phyloP scores from a whole-genome alignment of 2,329 filamentous ascomycete species.

The Phialophora expanda region DNA sequence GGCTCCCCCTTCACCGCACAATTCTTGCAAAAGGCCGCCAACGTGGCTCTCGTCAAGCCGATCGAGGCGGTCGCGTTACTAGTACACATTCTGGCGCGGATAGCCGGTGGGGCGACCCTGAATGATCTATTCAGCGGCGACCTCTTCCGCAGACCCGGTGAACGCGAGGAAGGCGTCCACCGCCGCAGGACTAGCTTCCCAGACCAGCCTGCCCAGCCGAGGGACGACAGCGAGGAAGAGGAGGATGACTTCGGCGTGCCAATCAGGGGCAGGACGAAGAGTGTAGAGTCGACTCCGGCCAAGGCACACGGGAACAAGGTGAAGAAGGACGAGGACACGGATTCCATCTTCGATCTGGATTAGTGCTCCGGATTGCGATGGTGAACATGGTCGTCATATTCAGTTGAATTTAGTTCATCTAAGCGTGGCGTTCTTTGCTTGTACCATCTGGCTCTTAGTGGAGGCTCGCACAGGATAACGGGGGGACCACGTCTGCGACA shows the following conservation, averaged over 20 bases:
- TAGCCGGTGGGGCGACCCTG: conserved; percentile 59
- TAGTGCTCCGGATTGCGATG: conserved; percentile 19
- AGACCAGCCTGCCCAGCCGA: conserved; percentile 30
- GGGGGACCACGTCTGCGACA: neutral
- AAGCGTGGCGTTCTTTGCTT: conserved; percentile 5
- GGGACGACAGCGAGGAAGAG: conserved; percentile 38
- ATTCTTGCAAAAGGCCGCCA: conserved; percentile 76
- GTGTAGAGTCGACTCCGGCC: conserved; percentile 1
- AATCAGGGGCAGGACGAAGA: conserved; percentile 36
- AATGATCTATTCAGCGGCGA: conserved; percentile 40
- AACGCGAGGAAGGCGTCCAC: conserved; percentile 27
- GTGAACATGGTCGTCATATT: neutral
- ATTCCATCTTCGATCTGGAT: conserved; percentile 36
- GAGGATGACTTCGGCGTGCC: conserved; percentile 51
- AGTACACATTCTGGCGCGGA: conserved; percentile 78
- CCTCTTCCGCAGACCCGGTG: conserved; percentile 31
- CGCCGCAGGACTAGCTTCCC: conserved; percentile 31
- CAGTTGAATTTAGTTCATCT: neutral
- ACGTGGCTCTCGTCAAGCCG: conserved; percentile 79
- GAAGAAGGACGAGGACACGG: conserved; percentile 23
- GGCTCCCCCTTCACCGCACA: conserved; percentile 60
- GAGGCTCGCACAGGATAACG: neutral
- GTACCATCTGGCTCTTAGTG: neutral
- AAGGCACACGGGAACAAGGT: neutral
- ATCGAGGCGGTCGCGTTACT: conserved; percentile 78